phyloP scores from a whole-genome alignment of 768 basidiomycete species.

The Lactarius hengduanensis region DNA sequence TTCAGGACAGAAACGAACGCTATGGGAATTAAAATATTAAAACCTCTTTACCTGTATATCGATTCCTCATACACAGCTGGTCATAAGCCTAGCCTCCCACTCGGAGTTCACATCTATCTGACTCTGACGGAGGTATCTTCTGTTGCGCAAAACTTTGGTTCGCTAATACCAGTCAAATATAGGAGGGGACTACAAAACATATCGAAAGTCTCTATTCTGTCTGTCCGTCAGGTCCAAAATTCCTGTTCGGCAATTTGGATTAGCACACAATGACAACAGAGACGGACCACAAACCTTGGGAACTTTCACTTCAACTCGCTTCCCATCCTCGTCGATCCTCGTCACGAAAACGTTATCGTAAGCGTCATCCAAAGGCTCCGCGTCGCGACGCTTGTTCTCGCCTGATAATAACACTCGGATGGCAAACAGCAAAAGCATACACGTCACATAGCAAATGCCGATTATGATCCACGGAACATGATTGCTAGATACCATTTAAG shows the following conservation, averaged over 20 bases:
- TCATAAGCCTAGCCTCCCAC: too few relatives aligned
- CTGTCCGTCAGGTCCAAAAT: conserved; percentile 72
- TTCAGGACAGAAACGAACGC: too few relatives aligned
- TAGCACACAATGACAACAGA: conserved; percentile 1
- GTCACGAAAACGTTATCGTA: conserved; percentile 66
- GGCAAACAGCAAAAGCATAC: conserved; percentile 47
- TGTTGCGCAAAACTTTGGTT: background rate
- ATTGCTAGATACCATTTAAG: conserved; percentile 44
- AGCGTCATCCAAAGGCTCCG: conserved; percentile 49
- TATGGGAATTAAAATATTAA: too few relatives aligned
- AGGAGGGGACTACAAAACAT: conserved; percentile 48
- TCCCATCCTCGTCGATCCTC: conserved; percentile 50
- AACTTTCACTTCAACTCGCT: conserved; percentile 52
- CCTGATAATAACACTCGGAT: conserved; percentile 54
- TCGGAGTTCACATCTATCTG: too few relatives aligned
- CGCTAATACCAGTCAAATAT: background rate
- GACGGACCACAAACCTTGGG: conserved; percentile 53
- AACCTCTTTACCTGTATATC: too few relatives aligned
- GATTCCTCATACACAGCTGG: too few relatives aligned
- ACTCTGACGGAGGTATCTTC: background rate
- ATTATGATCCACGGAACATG: conserved; percentile 78
- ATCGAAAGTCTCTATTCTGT: conserved; percentile 72
- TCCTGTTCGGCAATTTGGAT: conserved; percentile 42
- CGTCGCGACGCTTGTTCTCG: conserved; percentile 66
- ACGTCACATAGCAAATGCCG: conserved; percentile 55